A percentile compares a stretch with the other conserved stretches of the same genome.
Evolutionary conservation across 768 basidiomycete genomes (phyloP).

Genomic region (Suillus placidus): DNA sequence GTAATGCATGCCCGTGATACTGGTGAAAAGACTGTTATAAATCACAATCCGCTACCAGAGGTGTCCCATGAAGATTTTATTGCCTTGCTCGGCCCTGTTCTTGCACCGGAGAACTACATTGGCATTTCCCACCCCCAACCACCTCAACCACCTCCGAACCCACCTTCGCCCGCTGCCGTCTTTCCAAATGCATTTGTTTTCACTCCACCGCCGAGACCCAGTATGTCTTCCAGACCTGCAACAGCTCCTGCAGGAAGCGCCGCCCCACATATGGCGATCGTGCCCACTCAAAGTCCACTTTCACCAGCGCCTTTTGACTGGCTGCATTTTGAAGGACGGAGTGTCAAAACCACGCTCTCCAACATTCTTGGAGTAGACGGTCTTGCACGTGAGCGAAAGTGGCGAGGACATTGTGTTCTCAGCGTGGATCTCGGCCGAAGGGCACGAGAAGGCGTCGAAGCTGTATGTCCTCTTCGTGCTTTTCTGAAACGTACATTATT

Average conservation of each 20-base stretch:
- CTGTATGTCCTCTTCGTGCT: constrained; percentile 48
- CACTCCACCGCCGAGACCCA: constrained; percentile 34
- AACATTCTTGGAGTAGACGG: constrained; percentile 83
- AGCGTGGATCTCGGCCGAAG: constrained; percentile 78
- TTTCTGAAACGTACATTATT: neutral
- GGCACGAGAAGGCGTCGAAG: constrained; percentile 76
- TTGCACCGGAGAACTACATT: constrained; percentile 80
- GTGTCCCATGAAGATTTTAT: constrained; percentile 88
- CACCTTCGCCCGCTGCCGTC: constrained; percentile 33
- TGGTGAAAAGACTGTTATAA: constrained; percentile 69
- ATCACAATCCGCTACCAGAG: constrained; percentile 87
- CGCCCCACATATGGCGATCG: constrained; percentile 12
- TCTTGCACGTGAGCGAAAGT: constrained; percentile 79
- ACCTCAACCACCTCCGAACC: constrained; percentile 21
- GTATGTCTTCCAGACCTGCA: constrained; percentile 37
- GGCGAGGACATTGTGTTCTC: constrained; percentile 82
- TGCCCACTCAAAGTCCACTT: constrained; percentile 46
- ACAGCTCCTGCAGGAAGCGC: constrained; percentile 21
- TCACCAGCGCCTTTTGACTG: constrained; percentile 84
- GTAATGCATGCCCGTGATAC: constrained; percentile 74
- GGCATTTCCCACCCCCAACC: constrained; percentile 25
- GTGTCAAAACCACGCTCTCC: constrained; percentile 74
- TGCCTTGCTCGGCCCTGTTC: constrained; percentile 73
- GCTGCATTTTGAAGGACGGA: constrained; percentile 84
- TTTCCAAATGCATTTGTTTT: constrained; percentile 27